Evolutionary conservation across 495 filamentous ascomycete species (phyloP).

Genomic region (Aspergillus indologenus): DNA sequence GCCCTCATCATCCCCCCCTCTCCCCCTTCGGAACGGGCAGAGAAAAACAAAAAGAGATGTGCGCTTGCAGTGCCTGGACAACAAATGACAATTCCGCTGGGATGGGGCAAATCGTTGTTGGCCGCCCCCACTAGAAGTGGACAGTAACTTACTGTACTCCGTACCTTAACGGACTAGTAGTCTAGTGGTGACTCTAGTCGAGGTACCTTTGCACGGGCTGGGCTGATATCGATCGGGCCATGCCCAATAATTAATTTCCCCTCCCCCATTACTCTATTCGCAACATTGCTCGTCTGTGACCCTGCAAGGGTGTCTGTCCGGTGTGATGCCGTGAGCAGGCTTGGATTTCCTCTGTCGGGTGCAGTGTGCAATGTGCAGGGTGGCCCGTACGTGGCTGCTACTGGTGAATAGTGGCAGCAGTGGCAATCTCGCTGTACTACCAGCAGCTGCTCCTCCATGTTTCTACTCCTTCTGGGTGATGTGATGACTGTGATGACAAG

Average conservation of each 20-base stretch:
- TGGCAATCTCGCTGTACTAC: too few species aligned
- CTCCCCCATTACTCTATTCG: neutral
- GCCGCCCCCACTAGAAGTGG: too few species aligned
- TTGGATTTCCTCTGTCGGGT: too few species aligned
- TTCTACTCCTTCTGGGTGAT: neutral
- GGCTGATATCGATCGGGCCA: neutral
- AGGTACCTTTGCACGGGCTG: slow-evolving; percentile 3
- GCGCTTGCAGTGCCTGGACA: neutral
- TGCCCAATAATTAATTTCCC: neutral
- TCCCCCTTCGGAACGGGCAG: too few species aligned
- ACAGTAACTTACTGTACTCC: neutral
- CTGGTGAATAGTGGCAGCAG: neutral
- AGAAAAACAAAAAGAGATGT: too few species aligned
- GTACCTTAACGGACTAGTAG: too few species aligned
- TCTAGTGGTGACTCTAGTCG: too few species aligned
- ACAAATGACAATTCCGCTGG: slow-evolving; percentile 18
- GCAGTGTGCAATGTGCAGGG: neutral
- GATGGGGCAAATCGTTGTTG: slow-evolving; percentile 16
- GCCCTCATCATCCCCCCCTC: too few species aligned
- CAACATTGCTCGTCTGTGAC: neutral
- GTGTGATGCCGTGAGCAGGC: neutral
- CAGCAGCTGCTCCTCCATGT: neutral
- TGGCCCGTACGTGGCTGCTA: neutral
- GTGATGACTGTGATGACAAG: neutral
- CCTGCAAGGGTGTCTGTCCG: neutral